Base-by-base conservation (phyloP, 306 rosid species). In the Urtica urens region DNA sequence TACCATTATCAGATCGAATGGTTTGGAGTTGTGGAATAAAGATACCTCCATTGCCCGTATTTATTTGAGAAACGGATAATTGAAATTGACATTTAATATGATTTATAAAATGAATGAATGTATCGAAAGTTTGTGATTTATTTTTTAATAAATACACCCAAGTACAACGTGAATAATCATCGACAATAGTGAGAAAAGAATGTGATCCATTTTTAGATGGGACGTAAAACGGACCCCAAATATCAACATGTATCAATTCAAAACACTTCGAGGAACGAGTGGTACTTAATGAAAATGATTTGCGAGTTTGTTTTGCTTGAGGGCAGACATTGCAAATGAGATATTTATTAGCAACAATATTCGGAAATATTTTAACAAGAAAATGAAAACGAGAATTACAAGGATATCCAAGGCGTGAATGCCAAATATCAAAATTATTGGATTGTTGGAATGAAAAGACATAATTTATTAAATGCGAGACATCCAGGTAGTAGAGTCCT, bases 131-230 rank as follows among this genome's bases (percentile, higher is more conserved):
- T 19, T 44, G 43, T 20, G 42, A 33, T 10, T 57, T 57, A 4
- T n/a, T 29, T 17, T 3, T n/a, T 12, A 38, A 8, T 6, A 24
- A 54, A 15, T 6, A 23, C 24, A 39, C 25, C 61, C 51, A 56
- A 1, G 51, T 56, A 23, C 51, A n/a, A n/a, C n/a, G n/a, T n/a
- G n/a, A n/a, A n/a, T n/a, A n/a, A n/a, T n/a, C n/a, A n/a, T n/a
- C n/a, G 19, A 56, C 41, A 10, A 56, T 20, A 17, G 61, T 56
- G 5, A 56, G 25, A 56, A 56, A 56, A 2, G 9, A 56, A 1
- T 7, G 17, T 16, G 49, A 30, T 1, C 51, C 51, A 19, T 34
- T 8, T 17, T 18, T 15, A 2, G 61, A 19, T 3, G 22, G 16
- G 4, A 3, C 7, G 6, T 2, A 24, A n/a, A 26, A 56, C n/a